phyloP scores from a whole-genome alignment of 2,329 filamentous ascomycete genomes.

The Fusarium sp. region DNA sequence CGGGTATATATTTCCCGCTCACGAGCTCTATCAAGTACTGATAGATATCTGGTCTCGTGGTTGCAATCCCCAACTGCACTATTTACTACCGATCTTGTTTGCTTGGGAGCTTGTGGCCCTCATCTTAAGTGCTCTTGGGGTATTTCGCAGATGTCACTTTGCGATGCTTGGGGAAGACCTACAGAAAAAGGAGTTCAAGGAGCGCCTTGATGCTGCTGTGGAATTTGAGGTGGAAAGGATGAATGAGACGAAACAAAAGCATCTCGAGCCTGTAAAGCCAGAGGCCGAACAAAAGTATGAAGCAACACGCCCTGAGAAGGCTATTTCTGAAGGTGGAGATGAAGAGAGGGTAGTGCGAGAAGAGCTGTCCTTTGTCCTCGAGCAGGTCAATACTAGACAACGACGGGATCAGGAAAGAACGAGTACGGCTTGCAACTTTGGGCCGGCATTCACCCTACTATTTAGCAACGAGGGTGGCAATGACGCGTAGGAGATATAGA shows the following conservation, averaged over 20 bases:
- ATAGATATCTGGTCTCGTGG: background rate
- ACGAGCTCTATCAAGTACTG: background rate
- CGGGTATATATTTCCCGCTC: background rate
- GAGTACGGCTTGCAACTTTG: background rate
- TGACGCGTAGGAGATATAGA: background rate
- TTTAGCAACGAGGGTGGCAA: background rate
- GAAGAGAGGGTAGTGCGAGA: background rate
- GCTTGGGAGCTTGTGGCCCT: background rate
- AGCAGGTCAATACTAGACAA: background rate
- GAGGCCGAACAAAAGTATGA: background rate
- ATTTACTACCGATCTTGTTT: background rate
- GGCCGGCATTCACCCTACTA: background rate
- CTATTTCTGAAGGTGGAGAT: background rate
- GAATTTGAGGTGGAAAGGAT: background rate
- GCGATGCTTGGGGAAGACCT: background rate
- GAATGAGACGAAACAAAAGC: background rate
- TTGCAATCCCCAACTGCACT: background rate
- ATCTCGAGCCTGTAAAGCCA: background rate
- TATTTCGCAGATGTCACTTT: background rate
- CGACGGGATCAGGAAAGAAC: background rate
- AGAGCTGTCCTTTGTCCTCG: background rate
- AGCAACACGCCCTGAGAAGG: background rate
- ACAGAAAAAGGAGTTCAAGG: background rate
- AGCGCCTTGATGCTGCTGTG: background rate
- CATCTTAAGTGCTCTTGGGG: background rate